phyloP scores from a whole-genome alignment of 257 asterid genomes.

The Fraxinus anomala region DNA sequence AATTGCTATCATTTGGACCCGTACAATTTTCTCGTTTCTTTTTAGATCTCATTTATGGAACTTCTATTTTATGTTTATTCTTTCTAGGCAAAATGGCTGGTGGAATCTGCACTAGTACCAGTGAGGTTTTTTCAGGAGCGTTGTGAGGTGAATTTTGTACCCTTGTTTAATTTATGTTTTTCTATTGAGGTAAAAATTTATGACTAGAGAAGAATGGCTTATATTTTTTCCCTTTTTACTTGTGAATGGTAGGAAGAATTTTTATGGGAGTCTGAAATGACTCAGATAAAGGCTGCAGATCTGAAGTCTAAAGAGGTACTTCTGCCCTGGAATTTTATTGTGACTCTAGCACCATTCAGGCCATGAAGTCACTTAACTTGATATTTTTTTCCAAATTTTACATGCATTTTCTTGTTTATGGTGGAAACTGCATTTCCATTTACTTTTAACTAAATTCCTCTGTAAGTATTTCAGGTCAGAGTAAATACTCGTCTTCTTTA shows the following conservation, averaged over 20 bases:
- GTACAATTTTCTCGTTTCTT: constrained; percentile 8
- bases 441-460: constrained; percentile 24
- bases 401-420: constrained; percentile 9
- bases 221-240: constrained; percentile 22
- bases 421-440: constrained; percentile 18
- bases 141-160: constrained; percentile 66
- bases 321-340: constrained; percentile 18
- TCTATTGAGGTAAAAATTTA: background rate
- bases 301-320: constrained; percentile 96
- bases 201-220: constrained; percentile 16
- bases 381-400: constrained; percentile 1
- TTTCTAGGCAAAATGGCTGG: constrained; percentile 90
- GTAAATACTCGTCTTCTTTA: constrained; percentile 99
- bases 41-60: constrained; percentile 5
- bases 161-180: constrained; percentile 13
- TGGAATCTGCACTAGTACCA: constrained; percentile 93
- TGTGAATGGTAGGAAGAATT: constrained; percentile 75
- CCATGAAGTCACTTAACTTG: background rate
- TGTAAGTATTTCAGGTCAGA: constrained; percentile 70
- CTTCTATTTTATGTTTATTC: constrained; percentile 16
- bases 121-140: constrained; percentile 95
- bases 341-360: constrained; percentile 5
- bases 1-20: background rate
- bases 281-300: constrained; percentile 91
- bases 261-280: constrained; percentile 94